Percentiles rank a stretch among this genome's conserved stretches.
Conservation (phyloP, 1,284 basidiomycete species). For the Papiliotrema laurentii region DNA sequence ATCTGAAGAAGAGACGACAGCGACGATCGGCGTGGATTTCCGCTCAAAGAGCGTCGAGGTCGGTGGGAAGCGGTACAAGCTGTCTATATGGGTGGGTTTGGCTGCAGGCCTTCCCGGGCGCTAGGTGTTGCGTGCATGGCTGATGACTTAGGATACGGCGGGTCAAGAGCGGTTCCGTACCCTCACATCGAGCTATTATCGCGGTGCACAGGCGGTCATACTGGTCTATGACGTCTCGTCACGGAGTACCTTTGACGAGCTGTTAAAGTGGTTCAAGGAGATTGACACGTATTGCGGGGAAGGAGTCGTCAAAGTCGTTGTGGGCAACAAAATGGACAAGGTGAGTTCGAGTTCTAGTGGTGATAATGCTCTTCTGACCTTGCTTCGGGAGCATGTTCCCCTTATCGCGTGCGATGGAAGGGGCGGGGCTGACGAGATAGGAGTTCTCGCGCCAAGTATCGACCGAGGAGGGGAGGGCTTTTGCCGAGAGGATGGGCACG, state of each 20-base stretch:
- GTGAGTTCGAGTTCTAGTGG: constrained; percentile 46
- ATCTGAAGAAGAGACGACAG: constrained; percentile 86
- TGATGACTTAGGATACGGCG: constrained; percentile 71
- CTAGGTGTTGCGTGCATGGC: background rate
- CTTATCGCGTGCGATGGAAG: background rate
- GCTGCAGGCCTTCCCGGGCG: background rate
- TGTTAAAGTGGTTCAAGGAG: constrained; percentile 89
- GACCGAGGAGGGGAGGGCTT: constrained; percentile 70
- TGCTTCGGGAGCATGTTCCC: background rate
- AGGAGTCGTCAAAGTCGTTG: constrained; percentile 90
- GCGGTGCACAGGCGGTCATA: constrained; percentile 62
- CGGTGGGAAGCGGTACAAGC: constrained; percentile 52
- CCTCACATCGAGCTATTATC: constrained; percentile 95
- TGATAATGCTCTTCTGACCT: too few relatives aligned
- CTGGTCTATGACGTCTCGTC: constrained; percentile 94
- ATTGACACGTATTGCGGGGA: constrained; percentile 86
- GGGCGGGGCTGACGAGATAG: constrained; percentile 46
- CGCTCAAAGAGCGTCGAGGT: constrained; percentile 53
- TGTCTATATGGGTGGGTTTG: constrained; percentile 54
- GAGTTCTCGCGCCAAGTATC: constrained; percentile 85
- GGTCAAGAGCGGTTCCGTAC: constrained; percentile 97
- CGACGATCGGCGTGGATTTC: constrained; percentile 69
- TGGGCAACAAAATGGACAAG: constrained; percentile 93
- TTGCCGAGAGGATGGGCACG: constrained; percentile 74
- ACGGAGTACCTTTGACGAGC: constrained; percentile 83